phyloP scores from a whole-genome alignment of 371 early-diverging fungal species.

The Chytridiales sp. region DNA sequence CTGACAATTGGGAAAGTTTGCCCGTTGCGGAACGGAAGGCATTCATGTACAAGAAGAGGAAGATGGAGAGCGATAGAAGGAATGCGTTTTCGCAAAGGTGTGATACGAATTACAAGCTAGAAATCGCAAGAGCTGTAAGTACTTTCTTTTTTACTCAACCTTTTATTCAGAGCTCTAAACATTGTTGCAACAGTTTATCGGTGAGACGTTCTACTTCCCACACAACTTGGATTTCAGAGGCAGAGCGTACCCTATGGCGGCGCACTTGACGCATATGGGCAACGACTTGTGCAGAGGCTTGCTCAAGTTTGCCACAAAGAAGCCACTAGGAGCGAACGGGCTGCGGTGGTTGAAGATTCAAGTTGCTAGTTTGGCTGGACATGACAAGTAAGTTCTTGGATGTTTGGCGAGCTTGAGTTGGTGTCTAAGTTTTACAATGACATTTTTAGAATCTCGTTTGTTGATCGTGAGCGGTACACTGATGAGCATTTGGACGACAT shows the following conservation, averaged over 20 bases:
- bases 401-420: neutral
- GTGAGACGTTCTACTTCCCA: slow-evolving; percentile 92
- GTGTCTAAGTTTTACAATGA: neutral
- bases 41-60: slow-evolving; percentile 54
- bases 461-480: slow-evolving; percentile 75
- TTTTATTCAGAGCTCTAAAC: neutral
- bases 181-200: slow-evolving; percentile 61
- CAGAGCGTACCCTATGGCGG: slow-evolving; percentile 96
- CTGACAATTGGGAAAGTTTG: slow-evolving; percentile 65
- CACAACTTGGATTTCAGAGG: slow-evolving; percentile 98
- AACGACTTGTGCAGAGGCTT: slow-evolving; percentile 95
- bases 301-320: slow-evolving; percentile 77
- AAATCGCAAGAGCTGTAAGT: slow-evolving; percentile 89
- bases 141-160: neutral
- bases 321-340: slow-evolving; percentile 84
- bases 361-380: slow-evolving; percentile 89
- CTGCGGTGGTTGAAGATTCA: slow-evolving; percentile 95
- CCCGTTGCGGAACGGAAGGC: slow-evolving; percentile 40
- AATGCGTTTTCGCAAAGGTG: slow-evolving; percentile 87
- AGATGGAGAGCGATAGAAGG: slow-evolving; percentile 55
- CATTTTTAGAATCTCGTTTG: slow-evolving; percentile 60
- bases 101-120: slow-evolving; percentile 92
- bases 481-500: slow-evolving; percentile 75
- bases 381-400: slow-evolving; percentile 72
- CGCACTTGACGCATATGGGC: slow-evolving; percentile 93